phyloP scores from a whole-genome alignment of 805 yeast genomes.

The Myxozyma vanderwaltii region DNA sequence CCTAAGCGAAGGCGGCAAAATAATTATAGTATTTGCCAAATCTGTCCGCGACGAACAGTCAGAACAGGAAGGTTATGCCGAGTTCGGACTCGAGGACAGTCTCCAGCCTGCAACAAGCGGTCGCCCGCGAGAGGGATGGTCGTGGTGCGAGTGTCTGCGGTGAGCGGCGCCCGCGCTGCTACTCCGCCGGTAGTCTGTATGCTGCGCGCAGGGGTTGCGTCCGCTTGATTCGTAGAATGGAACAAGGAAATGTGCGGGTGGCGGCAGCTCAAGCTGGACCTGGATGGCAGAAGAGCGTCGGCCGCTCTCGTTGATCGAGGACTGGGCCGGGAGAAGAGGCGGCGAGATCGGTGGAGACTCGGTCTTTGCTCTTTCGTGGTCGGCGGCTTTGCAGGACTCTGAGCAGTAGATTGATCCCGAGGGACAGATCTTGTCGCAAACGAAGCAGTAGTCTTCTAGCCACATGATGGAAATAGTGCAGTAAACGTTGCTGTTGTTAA shows the following conservation, averaged over 20 bases:
- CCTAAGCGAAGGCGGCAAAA: too few relatives aligned
- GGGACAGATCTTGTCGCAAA: slow-evolving; percentile 56
- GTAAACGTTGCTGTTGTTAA: slow-evolving; percentile 18
- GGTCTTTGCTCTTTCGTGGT: slow-evolving; percentile 26
- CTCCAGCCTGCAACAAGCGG: not conserved
- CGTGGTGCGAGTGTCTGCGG: not conserved
- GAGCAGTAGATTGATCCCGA: slow-evolving; percentile 52
- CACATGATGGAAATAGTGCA: too few relatives aligned
- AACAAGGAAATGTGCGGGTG: slow-evolving; percentile 15
- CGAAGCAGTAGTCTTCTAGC: slow-evolving; percentile 59
- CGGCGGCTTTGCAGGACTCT: slow-evolving; percentile 46
- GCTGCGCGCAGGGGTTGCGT: not conserved
- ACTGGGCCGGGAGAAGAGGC: slow-evolving; percentile 15
- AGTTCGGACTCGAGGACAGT: not conserved
- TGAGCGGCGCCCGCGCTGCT: not conserved
- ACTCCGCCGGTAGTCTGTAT: not conserved
- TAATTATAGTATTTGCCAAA: too few relatives aligned
- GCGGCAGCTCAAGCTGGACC: slow-evolving; percentile 15
- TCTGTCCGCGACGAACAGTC: too few relatives aligned
- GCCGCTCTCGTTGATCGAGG: slow-evolving; percentile 12
- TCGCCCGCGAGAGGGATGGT: not conserved
- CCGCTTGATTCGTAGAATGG: slow-evolving; percentile 16
- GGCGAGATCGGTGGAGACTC: slow-evolving; percentile 26
- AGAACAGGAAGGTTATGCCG: not conserved
- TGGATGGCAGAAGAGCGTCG: slow-evolving; percentile 30